Conservation (phyloP, 768 basidiomycete genomes). For the Pulveroboletus frians region DNA sequence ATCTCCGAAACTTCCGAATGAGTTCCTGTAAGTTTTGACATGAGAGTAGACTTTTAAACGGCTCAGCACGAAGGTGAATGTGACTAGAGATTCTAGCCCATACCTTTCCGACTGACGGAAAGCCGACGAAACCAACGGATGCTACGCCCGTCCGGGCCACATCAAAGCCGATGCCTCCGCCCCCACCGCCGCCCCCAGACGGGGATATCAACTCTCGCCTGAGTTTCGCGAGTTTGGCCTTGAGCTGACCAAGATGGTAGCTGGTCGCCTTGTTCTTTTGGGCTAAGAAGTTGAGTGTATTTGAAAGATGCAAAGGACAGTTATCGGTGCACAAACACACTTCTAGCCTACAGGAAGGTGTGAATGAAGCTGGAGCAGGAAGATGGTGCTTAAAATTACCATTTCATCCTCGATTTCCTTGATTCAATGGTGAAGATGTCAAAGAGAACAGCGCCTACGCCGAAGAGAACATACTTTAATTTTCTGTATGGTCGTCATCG, state of each 20-base stretch:
- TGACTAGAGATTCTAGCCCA: conserved; percentile 4
- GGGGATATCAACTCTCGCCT: conserved; percentile 88
- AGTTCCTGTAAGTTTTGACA: conserved; percentile 95
- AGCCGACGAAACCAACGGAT: conserved; percentile 88
- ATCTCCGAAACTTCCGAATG: conserved; percentile 95
- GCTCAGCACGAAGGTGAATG: conserved; percentile 2
- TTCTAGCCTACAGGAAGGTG: conserved; percentile 58
- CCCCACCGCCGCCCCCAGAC: conserved; percentile 75
- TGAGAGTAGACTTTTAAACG: conserved; percentile 68
- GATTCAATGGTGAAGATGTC: conserved; percentile 5
- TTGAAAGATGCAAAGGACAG: conserved; percentile 8
- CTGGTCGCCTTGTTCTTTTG: conserved; percentile 96
- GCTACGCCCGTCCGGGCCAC: conserved; percentile 97
- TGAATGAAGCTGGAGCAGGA: conserved; percentile 24
- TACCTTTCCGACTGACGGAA: conserved; percentile 95
- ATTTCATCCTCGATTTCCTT: conserved; percentile 97
- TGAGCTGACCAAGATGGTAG: conserved; percentile 94
- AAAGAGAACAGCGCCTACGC: conserved; percentile 16
- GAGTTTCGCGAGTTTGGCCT: conserved; percentile 97
- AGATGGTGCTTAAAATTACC: conserved; percentile 45
- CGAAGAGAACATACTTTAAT: conserved; percentile 54
- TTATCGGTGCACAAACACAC: conserved; percentile 40
- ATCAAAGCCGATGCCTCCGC: conserved; percentile 90
- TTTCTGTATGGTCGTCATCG: conserved; percentile 87
- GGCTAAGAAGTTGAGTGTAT: conserved; percentile 42